Evolutionary conservation across 179 eudicot genomes (phyloP).

Genomic region (Patellifolia procumbens): DNA sequence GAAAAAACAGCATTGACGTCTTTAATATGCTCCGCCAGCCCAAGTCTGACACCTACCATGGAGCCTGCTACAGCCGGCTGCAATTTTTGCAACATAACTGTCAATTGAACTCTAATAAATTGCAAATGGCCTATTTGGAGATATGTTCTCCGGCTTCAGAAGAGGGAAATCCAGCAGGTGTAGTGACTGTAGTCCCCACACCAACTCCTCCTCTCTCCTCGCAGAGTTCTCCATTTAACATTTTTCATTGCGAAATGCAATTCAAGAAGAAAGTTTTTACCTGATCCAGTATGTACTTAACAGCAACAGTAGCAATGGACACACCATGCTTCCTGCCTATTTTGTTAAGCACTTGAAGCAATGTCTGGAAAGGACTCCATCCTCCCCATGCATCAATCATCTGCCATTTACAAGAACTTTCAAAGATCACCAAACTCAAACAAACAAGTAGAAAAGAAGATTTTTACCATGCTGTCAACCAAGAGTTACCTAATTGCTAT

Average conservation of each 20-base stretch:
- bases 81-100: slow-evolving; percentile 16
- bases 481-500: too few relatives aligned
- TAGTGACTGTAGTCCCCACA: too few relatives aligned
- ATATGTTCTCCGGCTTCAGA: too few relatives aligned
- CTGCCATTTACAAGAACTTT: slow-evolving; percentile 36
- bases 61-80: slow-evolving; percentile 97
- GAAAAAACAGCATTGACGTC: slow-evolving; percentile 72
- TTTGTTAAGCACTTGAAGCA: slow-evolving; percentile 69
- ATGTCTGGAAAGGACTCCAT: slow-evolving; percentile 81
- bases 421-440: background rate
- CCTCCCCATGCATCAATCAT: slow-evolving; percentile 99
- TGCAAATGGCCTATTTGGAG: background rate
- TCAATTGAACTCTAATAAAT: background rate
- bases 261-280: slow-evolving; percentile 30
- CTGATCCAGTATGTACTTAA: slow-evolving; percentile 77
- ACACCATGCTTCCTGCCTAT: slow-evolving; percentile 82
- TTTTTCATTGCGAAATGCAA: too few relatives aligned
- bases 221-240: background rate
- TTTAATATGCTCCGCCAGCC: slow-evolving; percentile 77
- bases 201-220: too few relatives aligned
- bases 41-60: slow-evolving; percentile 92
- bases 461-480: too few relatives aligned
- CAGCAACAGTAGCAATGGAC: slow-evolving; percentile 90
- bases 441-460: too few relatives aligned
- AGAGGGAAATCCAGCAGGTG: background rate